Conservation (phyloP, 2,329 filamentous ascomycete genomes). For the Geosmithia morbida region DNA sequence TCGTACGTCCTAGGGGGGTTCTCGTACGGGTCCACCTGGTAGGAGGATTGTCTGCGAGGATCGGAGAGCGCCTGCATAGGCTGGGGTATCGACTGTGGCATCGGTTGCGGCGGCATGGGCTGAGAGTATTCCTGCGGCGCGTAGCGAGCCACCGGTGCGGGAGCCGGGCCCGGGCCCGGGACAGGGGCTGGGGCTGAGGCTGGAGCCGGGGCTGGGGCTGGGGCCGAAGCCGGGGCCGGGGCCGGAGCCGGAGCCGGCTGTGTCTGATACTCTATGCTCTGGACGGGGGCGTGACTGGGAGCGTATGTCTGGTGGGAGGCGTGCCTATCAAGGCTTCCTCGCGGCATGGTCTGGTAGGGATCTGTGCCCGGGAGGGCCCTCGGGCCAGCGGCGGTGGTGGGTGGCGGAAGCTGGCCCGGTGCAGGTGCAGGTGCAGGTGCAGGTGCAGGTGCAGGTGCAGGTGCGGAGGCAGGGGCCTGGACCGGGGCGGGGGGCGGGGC, state of each 20-base stretch:
- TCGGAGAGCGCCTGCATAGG: too few species aligned
- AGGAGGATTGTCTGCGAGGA: constrained; percentile 14
- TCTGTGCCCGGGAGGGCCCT: constrained; percentile 21
- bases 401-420: constrained; percentile 1
- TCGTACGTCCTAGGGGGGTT: constrained; percentile 18
- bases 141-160: constrained; percentile 13
- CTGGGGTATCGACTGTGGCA: too few species aligned
- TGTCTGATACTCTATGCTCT: constrained; percentile 34
- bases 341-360: constrained; percentile 29
- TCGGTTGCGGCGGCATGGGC: constrained; percentile 8
- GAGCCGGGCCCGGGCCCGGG: too few species aligned
- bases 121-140: constrained; percentile 20
- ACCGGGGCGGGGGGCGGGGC: too few species aligned
- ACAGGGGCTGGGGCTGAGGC: too few species aligned
- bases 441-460: too few species aligned
- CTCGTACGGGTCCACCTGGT: constrained; percentile 20
- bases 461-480: constrained; percentile 9
- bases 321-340: constrained; percentile 28
- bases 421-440: too few species aligned
- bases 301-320: constrained; percentile 21
- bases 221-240: too few species aligned
- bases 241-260: constrained; percentile 10
- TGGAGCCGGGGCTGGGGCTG: too few species aligned
- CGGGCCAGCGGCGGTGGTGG: neutral
- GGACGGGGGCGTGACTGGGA: constrained; percentile 37